These are phyloP conservation scores for Candida oleophila DNA, from an alignment of 805 yeast species.

Conservation along the genomic window DNA sequence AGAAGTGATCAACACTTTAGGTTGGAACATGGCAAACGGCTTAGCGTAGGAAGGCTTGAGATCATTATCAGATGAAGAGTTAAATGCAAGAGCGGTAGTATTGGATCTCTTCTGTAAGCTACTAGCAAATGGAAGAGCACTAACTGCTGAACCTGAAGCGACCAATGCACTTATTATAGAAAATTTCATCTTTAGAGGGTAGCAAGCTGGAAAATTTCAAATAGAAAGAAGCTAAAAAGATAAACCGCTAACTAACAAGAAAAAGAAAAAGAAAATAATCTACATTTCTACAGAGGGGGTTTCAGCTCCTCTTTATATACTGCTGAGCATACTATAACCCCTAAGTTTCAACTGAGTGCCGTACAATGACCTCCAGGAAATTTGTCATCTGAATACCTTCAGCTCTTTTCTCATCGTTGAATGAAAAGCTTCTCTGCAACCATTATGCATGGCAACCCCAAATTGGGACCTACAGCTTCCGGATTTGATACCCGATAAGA, in stretches of 20 bases:
- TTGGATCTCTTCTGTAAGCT: conserved; percentile 10
- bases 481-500: not conserved
- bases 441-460: not conserved
- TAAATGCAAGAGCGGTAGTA: conserved; percentile 13
- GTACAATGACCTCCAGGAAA: not conserved
- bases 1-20: conserved; percentile 55
- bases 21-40: conserved; percentile 41
- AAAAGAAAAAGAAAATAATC: not conserved
- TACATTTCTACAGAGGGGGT: too few species aligned
- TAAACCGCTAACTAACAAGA: too few species aligned
- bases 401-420: not conserved
- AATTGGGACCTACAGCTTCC: not conserved
- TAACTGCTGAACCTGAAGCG: conserved; percentile 11
- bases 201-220: not conserved
- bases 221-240: not conserved
- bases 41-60: conserved; percentile 26
- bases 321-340: too few species aligned
- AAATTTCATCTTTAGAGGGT: not conserved
- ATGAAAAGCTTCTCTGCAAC: not conserved
- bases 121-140: conserved; percentile 13
- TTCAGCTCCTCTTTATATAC: not conserved
- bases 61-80: conserved; percentile 14
- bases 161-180: conserved; percentile 5
- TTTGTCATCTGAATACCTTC: not conserved
- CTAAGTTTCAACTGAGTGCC: not conserved